These are phyloP conservation scores for Ceratobasidium sp. DNA, from an alignment of 1,284 basidiomycete genomes.

Conservation along the genomic window DNA sequence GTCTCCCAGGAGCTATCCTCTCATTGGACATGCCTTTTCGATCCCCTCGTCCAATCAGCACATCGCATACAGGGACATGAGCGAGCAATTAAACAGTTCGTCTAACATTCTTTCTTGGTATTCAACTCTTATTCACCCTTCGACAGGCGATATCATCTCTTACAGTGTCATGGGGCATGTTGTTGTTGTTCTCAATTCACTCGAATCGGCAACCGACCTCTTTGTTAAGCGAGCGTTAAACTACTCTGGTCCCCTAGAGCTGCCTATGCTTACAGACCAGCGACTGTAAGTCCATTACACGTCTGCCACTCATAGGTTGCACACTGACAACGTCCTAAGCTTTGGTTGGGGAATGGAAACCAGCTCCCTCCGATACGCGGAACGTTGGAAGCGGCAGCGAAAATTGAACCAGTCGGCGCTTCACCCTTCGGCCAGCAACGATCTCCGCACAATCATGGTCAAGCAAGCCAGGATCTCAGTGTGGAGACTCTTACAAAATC, in stretches of 20 bases:
- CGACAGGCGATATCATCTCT: constrained; percentile 16
- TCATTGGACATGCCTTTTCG: background rate
- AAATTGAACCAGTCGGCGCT: constrained; percentile 11
- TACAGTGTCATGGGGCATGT: constrained; percentile 22
- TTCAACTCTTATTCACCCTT: background rate
- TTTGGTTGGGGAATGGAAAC: constrained; percentile 21
- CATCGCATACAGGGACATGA: constrained; percentile 1
- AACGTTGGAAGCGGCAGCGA: constrained; percentile 11
- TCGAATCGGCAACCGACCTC: constrained; percentile 38
- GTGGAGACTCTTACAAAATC: background rate
- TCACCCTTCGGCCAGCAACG: background rate
- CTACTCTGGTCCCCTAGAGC: constrained; percentile 35
- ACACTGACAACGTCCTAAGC: background rate
- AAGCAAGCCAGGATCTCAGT: background rate
- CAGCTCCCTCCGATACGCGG: background rate
- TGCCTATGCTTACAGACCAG: constrained; percentile 10
- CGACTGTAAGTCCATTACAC: background rate
- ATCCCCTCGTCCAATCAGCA: background rate
- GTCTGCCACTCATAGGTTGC: background rate
- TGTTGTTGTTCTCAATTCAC: constrained; percentile 38
- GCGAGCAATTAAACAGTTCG: constrained; percentile 11
- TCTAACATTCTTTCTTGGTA: background rate
- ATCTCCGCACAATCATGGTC: background rate
- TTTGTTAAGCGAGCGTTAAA: constrained; percentile 35
- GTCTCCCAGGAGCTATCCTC: background rate